These are phyloP conservation scores for Hippophae rhamnoides DNA, from an alignment of 306 rosid species.

Conservation along the genomic window DNA sequence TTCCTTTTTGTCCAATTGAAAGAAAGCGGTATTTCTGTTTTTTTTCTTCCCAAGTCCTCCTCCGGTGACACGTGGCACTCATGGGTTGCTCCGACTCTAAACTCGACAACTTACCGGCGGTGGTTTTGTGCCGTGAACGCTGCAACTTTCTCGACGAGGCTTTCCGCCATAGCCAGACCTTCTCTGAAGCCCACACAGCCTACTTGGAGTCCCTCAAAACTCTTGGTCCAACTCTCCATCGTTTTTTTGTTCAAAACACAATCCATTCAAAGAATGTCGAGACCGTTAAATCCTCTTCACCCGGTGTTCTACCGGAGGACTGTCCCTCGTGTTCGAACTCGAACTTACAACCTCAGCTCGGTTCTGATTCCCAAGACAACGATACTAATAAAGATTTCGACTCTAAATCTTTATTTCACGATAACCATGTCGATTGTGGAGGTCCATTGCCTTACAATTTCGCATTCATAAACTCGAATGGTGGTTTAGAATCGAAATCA, in stretches of 20 bases:
- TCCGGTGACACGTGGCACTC: not conserved
- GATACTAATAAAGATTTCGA: slow-evolving; percentile 21
- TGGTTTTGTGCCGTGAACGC: slow-evolving; percentile 79
- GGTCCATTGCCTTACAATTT: slow-evolving; percentile 18
- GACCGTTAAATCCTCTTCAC: slow-evolving; percentile 7
- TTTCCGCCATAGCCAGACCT: slow-evolving; percentile 43
- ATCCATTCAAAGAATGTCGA: not conserved
- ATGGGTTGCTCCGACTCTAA: slow-evolving; percentile 78
- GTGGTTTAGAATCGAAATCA: slow-evolving; percentile 5
- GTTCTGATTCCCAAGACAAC: slow-evolving; percentile 28
- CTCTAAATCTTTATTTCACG: slow-evolving; percentile 8
- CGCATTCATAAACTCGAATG: slow-evolving; percentile 10
- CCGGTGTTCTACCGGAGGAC: slow-evolving; percentile 4
- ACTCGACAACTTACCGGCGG: slow-evolving; percentile 61
- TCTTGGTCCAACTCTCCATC: slow-evolving; percentile 45
- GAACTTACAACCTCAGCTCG: slow-evolving; percentile 29
- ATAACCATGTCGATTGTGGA: slow-evolving; percentile 7
- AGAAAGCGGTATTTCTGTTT: not conserved
- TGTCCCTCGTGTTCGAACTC: slow-evolving; percentile 32
- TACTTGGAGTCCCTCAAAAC: slow-evolving; percentile 55
- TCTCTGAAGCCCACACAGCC: slow-evolving; percentile 67
- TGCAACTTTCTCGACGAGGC: slow-evolving; percentile 60
- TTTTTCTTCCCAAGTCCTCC: no score
- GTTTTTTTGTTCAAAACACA: slow-evolving; percentile 34
- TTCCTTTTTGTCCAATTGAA: no score